Evolutionary conservation across 129 eudicot genomes (phyloP), one percentile per base, ranked within the genome.

Genomic region (Chrysanthemum makinoi): DNA sequence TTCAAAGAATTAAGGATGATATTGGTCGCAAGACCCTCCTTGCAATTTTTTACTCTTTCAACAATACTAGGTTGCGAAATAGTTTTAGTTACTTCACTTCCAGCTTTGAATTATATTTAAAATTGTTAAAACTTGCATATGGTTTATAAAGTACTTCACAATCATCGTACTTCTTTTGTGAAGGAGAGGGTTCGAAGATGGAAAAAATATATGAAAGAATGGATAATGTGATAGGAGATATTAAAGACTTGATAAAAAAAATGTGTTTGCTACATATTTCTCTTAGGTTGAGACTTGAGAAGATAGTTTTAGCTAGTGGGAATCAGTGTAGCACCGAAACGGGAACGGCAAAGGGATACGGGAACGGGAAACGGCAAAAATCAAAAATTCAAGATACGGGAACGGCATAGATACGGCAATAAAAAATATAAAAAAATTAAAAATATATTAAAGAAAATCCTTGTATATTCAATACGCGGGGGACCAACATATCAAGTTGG

Each of bases 41-140:
- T 74, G 53, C 78, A 52, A 51, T 64, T 54, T 0, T 6, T 2
- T 2, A 72, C 3, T 43, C 77, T 47, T 47, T 26, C 16, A 71
- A 71, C 12, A 71, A 46, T 73, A 62, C 5, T 73, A 62, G 4
- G 77, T 61, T 2, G 77, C 77, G 62, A 71, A 73, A 2, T 52
- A 11, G 70, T 73, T 50, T 71, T 62, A 9, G 70, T 69, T 16
- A 73, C 77, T 18, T 71, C 39, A 57, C 2, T 43, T 58, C 74
- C 16, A 64, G 26, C 30, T 43, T 50, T n/a, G 48, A 68, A 52
- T 68, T 68, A 11, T 68, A 47, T 47, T 59, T 8, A 72, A 60
- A 60, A 72, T 59, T 19, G 51, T 20, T 6, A 72, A 46, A 1
- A 56, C 49, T 0, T 72, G 76, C 9, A 60, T 8, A 15, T 60